These are phyloP conservation scores for Salmacisia buchloeana DNA, from an alignment of 1,284 basidiomycete species.

Conservation along the genomic window DNA sequence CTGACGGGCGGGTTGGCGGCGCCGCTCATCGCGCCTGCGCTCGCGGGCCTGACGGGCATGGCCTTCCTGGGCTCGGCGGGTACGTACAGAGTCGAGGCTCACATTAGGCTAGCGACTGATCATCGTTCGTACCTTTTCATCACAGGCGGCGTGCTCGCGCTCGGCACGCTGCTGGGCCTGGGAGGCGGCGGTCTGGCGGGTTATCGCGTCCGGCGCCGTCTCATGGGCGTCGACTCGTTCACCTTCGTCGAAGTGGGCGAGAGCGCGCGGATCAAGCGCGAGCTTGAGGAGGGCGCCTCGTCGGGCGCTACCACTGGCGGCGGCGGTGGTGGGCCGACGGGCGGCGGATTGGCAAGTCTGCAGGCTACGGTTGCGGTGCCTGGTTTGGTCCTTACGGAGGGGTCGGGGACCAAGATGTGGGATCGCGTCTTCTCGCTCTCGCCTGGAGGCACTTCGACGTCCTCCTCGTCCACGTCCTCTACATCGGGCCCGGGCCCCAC, in stretches of 20 bases:
- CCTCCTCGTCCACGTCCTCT: no score
- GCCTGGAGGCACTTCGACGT: no score
- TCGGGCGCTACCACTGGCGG: no score
- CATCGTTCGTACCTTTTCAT: neutral
- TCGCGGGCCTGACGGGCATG: slow-evolving; percentile 37
- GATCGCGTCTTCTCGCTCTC: slow-evolving; percentile 21
- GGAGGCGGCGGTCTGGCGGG: slow-evolving; percentile 43
- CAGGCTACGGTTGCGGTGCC: slow-evolving; percentile 40
- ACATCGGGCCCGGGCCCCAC: neutral
- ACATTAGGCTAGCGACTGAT: neutral
- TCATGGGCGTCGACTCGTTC: slow-evolving; percentile 31
- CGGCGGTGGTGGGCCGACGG: no score
- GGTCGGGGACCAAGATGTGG: slow-evolving; percentile 29
- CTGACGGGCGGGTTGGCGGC: slow-evolving; percentile 41
- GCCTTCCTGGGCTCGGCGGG: slow-evolving; percentile 31
- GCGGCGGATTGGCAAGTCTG: slow-evolving; percentile 32
- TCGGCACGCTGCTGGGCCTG: slow-evolving; percentile 41
- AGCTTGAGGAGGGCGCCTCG: slow-evolving; percentile 18
- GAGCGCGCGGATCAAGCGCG: neutral
- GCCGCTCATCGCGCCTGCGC: slow-evolving; percentile 36
- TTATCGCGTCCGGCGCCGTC: slow-evolving; percentile 33
- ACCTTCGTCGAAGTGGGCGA: slow-evolving; percentile 26
- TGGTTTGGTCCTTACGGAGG: slow-evolving; percentile 32
- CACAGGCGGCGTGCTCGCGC: slow-evolving; percentile 38
- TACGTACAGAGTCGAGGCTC: neutral